phyloP scores from a whole-genome alignment of 2,329 filamentous ascomycete species.

The Claviceps sp. region DNA sequence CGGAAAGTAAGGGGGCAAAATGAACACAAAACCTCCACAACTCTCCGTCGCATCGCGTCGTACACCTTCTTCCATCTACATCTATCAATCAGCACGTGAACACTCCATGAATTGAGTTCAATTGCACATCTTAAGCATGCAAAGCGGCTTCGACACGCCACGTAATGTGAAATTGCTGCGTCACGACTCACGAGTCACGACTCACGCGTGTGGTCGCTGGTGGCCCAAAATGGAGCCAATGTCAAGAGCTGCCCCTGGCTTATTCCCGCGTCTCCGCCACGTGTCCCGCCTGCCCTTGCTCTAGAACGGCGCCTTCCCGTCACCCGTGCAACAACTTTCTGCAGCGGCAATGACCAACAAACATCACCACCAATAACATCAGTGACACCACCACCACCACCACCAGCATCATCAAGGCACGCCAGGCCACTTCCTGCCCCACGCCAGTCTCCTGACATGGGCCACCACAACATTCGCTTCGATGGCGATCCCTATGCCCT shows the following conservation, averaged over 20 bases:
- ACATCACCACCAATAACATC: not conserved
- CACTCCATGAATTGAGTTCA: too few species aligned
- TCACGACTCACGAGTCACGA: too few species aligned
- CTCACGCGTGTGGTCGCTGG: too few species aligned
- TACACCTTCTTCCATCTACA: too few species aligned
- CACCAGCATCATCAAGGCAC: not conserved
- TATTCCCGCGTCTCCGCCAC: not conserved
- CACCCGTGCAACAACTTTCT: not conserved
- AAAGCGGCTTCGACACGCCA: too few species aligned
- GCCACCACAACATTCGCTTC: slow-evolving; percentile 24
- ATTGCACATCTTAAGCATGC: too few species aligned
- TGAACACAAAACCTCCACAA: too few species aligned
- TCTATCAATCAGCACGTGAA: too few species aligned
- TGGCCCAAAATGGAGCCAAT: not conserved
- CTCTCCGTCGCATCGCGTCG: too few species aligned
- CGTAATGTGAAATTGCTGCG: too few species aligned
- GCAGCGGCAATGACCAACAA: not conserved
- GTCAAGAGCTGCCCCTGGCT: not conserved
- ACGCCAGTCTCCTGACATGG: slow-evolving; percentile 9
- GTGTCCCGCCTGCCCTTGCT: not conserved
- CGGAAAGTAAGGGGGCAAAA: too few species aligned
- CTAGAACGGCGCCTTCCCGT: not conserved
- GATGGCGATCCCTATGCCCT: slow-evolving; percentile 20
- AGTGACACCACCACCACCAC: not conserved
- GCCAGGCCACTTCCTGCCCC: not conserved